Conservation (phyloP, 441 rosid species). For the Populus trichocarpa region DNA sequence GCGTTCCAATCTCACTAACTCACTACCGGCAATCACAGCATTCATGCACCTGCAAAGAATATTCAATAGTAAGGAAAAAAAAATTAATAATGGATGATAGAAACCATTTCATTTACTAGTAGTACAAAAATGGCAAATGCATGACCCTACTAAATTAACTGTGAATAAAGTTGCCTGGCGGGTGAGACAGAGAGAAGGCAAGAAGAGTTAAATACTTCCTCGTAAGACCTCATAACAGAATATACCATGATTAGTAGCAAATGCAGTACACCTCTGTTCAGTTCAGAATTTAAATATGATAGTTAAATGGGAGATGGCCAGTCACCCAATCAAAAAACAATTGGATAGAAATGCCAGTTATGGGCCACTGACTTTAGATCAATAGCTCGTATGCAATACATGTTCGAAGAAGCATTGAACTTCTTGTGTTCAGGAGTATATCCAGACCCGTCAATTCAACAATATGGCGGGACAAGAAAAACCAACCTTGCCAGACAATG, state of each 20-base stretch:
- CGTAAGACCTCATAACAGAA: not conserved
- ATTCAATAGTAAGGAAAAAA: not conserved
- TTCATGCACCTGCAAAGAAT: constrained; percentile 70
- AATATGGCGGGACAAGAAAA: not conserved
- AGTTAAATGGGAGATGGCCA: too few relatives aligned
- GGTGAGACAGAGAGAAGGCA: not conserved
- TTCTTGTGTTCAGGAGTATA: not conserved
- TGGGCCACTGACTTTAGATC: too few relatives aligned
- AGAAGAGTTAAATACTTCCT: not conserved
- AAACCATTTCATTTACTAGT: not conserved
- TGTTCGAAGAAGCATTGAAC: not conserved
- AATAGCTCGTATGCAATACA: not conserved
- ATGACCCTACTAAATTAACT: not conserved
- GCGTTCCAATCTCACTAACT: constrained; percentile 75
- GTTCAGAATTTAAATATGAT: not conserved
- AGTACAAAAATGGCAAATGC: not conserved
- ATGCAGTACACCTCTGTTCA: not conserved
- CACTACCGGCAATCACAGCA: constrained; percentile 95
- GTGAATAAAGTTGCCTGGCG: not conserved
- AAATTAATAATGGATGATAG: not conserved
- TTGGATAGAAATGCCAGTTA: not conserved
- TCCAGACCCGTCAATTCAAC: not conserved
- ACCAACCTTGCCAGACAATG: constrained; percentile 90
- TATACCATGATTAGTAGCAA: not conserved
- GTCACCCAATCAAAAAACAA: not conserved